phyloP scores from a whole-genome alignment of 2,329 filamentous ascomycete species.

The Talaromyces sp. region DNA sequence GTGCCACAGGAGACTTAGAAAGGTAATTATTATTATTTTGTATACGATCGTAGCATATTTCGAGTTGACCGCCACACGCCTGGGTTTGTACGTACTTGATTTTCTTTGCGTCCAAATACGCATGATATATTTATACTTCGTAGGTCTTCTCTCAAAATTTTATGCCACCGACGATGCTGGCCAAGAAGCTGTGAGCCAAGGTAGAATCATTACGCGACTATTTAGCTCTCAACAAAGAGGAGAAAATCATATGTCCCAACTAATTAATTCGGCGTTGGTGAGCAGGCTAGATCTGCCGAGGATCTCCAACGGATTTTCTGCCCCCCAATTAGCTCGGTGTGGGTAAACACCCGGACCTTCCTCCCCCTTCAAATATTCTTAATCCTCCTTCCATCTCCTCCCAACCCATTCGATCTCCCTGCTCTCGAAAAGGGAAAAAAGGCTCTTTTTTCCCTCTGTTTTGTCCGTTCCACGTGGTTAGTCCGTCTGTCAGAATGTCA shows the following conservation, averaged over 20 bases:
- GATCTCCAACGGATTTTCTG: not conserved
- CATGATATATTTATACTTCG: too few species aligned
- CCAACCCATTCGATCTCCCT: not conserved
- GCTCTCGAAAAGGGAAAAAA: not conserved
- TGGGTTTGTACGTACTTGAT: not conserved
- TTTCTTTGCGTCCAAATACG: too few species aligned
- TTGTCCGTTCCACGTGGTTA: not conserved
- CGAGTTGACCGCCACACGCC: not conserved
- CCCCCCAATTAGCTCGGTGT: not conserved
- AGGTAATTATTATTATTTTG: not conserved
- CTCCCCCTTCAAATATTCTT: not conserved
- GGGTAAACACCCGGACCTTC: not conserved
- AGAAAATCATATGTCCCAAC: not conserved
- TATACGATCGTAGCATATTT: not conserved
- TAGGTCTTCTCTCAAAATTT: not conserved
- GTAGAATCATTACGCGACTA: not conserved
- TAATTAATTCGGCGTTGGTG: not conserved
- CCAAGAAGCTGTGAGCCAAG: not conserved
- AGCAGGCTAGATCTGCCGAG: not conserved
- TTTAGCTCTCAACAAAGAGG: not conserved
- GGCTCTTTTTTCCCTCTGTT: not conserved
- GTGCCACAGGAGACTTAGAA: not conserved
- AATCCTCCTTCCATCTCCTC: not conserved
- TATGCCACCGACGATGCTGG: not conserved
- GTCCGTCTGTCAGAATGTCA: constrained; percentile 1